These are phyloP conservation scores for Planoprotostelium fungivorum DNA, from an alignment of 78 protist genomes.

Conservation along the genomic window DNA sequence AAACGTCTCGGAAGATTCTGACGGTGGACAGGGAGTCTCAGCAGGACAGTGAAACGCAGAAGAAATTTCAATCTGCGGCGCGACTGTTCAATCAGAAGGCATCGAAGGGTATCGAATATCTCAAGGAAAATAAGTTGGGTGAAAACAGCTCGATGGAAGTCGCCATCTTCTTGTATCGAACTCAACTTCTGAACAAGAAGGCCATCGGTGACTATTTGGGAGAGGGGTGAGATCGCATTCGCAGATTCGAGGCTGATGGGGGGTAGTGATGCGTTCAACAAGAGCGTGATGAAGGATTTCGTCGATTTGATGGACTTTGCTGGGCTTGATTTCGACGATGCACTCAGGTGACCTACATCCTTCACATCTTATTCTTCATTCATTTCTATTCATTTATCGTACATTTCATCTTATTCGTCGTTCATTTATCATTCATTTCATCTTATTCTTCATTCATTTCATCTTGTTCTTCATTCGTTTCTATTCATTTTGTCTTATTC, in stretches of 20 bases:
- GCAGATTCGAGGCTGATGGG: neutral
- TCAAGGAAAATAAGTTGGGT: conserved; percentile 10
- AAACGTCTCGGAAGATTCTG: neutral
- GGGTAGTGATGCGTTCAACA: conserved; percentile 37
- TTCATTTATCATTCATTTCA: conserved; percentile 97
- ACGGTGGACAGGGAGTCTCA: neutral
- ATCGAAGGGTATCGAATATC: conserved; percentile 35
- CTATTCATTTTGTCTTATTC: neutral
- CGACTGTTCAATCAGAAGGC: conserved; percentile 42
- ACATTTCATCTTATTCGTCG: conserved; percentile 89
- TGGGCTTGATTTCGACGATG: conserved; percentile 76
- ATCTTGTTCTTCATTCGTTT: neutral
- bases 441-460: conserved; percentile 49
- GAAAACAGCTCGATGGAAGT: conserved; percentile 27
- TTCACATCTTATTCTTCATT: too few relatives aligned
- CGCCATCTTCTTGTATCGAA: conserved; percentile 36
- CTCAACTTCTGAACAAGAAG: conserved; percentile 45
- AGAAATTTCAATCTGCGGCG: neutral
- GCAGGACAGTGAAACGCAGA: neutral
- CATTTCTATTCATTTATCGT: conserved; percentile 84
- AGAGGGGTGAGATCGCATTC: conserved; percentile 12
- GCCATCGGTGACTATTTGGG: conserved; percentile 63
- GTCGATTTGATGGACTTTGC: conserved; percentile 78
- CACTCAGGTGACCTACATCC: conserved; percentile 41
- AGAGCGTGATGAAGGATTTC: conserved; percentile 77